Evolutionary conservation across 1,284 basidiomycete species (phyloP).

Genomic region (Austroboletus novae-zelandiae): DNA sequence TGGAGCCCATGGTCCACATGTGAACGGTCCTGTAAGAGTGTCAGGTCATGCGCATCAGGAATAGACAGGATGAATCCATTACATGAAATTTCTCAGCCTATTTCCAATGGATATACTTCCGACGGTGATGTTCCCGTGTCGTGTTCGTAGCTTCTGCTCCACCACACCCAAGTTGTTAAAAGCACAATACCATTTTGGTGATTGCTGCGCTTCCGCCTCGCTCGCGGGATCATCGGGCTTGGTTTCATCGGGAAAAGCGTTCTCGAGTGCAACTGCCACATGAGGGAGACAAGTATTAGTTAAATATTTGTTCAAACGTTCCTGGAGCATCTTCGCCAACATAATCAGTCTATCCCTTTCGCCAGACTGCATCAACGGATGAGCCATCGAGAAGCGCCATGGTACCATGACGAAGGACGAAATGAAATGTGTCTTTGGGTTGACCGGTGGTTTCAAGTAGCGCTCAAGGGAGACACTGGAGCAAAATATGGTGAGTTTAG

Average conservation of each 20-base stretch:
- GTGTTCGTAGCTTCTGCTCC: slow-evolving; percentile 12
- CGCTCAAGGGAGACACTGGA: slow-evolving; percentile 20
- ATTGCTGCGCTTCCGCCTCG: not conserved
- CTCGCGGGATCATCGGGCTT: no score
- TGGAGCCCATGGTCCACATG: slow-evolving; percentile 22
- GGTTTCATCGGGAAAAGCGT: not conserved
- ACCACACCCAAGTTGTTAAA: slow-evolving; percentile 17
- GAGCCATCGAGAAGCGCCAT: slow-evolving; percentile 18
- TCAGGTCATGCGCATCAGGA: not conserved
- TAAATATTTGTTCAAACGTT: slow-evolving; percentile 16
- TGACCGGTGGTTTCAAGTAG: slow-evolving; percentile 17
- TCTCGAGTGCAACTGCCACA: not conserved
- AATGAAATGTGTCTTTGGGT: slow-evolving; percentile 19
- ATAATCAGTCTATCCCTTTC: slow-evolving; percentile 16
- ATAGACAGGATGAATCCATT: not conserved
- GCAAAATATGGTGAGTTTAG: not conserved
- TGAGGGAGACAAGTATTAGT: slow-evolving; percentile 17
- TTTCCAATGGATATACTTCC: slow-evolving; percentile 5
- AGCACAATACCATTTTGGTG: slow-evolving; percentile 7
- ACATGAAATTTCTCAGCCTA: slow-evolving; percentile 11
- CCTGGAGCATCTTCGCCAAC: slow-evolving; percentile 12
- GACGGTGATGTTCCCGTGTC: slow-evolving; percentile 4
- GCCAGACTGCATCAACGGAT: slow-evolving; percentile 4
- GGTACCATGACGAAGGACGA: slow-evolving; percentile 14
- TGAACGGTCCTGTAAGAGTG: slow-evolving; percentile 11